Percentiles rank a stretch among this genome's conserved stretches.
phyloP scores from a whole-genome alignment of 495 filamentous ascomycete species.

The Talaromyces wortmannii region DNA sequence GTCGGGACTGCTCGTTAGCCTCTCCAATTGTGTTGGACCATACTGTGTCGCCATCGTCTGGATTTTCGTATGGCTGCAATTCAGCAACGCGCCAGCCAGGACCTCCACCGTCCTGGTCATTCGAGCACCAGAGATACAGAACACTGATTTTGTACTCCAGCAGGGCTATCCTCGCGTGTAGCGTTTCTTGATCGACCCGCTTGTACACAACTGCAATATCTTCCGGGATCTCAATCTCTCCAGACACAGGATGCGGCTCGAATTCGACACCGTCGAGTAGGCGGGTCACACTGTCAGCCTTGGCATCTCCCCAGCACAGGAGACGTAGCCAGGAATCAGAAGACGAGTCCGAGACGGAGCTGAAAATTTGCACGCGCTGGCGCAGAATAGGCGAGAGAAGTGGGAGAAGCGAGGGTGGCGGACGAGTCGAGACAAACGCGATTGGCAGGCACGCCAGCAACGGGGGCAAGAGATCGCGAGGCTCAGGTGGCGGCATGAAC shows the following conservation, averaged over 20 bases:
- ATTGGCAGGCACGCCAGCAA: conserved; percentile 82
- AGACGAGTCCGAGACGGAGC: conserved; percentile 42
- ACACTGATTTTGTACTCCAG: conserved; percentile 48
- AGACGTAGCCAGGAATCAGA: conserved; percentile 79
- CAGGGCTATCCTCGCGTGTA: conserved; percentile 60
- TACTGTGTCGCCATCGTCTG: conserved; percentile 22
- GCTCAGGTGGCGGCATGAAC: conserved; percentile 57
- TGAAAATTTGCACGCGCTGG: conserved; percentile 76
- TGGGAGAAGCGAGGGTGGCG: conserved; percentile 70
- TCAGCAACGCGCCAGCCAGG: conserved; percentile 83
- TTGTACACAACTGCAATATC: conserved; percentile 58
- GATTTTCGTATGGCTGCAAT: conserved; percentile 51
- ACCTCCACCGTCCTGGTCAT: conserved; percentile 59
- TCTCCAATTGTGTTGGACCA: conserved; percentile 49
- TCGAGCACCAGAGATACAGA: conserved; percentile 60
- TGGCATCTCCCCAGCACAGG: conserved; percentile 74
- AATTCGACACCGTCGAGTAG: conserved; percentile 61
- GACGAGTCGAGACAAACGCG: conserved; percentile 69
- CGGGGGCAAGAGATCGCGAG: conserved; percentile 60
- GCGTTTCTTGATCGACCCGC: conserved; percentile 77
- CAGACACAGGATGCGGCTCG: conserved; percentile 86
- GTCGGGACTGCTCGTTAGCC: conserved; percentile 36
- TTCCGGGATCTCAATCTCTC: conserved; percentile 76
- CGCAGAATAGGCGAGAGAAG: conserved; percentile 87
- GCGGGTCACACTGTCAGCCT: conserved; percentile 58